Evolutionary conservation across 352 stramenopile species (phyloP).

Genomic region (Pythium sp.): DNA sequence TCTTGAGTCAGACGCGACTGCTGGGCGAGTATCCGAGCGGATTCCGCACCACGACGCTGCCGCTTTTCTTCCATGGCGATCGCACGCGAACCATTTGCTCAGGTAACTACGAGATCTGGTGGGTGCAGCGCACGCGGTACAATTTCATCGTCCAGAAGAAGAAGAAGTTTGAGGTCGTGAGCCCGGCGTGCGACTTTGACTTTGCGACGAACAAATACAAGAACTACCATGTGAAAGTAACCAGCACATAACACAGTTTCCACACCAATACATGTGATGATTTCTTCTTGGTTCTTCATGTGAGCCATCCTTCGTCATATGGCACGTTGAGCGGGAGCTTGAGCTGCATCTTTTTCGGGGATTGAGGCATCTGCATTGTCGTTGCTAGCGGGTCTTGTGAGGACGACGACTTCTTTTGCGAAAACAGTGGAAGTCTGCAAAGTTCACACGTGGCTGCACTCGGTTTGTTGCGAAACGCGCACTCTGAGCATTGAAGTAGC

Average conservation of each 20-base stretch:
- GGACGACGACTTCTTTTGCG: background rate
- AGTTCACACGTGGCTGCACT: slow-evolving; percentile 49
- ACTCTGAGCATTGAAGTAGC: slow-evolving; percentile 59
- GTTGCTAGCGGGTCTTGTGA: background rate
- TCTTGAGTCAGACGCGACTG: slow-evolving; percentile 70
- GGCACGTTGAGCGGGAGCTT: slow-evolving; percentile 13
- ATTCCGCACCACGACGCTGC: slow-evolving; percentile 74
- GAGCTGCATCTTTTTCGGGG: slow-evolving; percentile 13
- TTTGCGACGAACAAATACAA: slow-evolving; percentile 77
- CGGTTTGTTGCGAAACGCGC: slow-evolving; percentile 60
- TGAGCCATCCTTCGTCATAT: slow-evolving; percentile 39
- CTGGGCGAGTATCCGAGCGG: slow-evolving; percentile 68
- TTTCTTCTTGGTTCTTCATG: slow-evolving; percentile 10
- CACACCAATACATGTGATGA: background rate
- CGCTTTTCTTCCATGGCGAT: slow-evolving; percentile 70
- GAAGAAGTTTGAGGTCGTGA: slow-evolving; percentile 64
- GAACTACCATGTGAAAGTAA: slow-evolving; percentile 46
- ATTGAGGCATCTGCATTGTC: background rate
- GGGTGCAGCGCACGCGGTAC: slow-evolving; percentile 78
- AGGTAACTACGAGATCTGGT: slow-evolving; percentile 85
- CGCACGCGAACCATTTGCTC: slow-evolving; percentile 57
- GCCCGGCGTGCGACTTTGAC: slow-evolving; percentile 78
- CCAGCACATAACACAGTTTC: background rate
- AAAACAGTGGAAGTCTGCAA: slow-evolving; percentile 39
- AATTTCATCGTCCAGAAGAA: slow-evolving; percentile 84